A percentile compares a stretch with the other conserved stretches of the same genome.
Conservation (phyloP, 805 yeast species). For the Candida jianshihensis region DNA sequence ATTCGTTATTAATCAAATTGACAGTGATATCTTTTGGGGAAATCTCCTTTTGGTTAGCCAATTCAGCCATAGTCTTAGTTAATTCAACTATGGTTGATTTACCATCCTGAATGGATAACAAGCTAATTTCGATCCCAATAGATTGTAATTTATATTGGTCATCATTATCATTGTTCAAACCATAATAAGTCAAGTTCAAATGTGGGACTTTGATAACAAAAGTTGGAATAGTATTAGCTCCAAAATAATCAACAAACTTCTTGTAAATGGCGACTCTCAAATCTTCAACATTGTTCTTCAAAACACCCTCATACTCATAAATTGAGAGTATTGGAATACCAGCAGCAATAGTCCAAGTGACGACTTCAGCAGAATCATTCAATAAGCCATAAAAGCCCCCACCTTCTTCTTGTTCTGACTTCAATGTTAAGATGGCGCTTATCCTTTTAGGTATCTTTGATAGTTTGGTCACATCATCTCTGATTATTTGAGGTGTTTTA, state of each 20-base stretch:
- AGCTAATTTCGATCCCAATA: conserved; percentile 52
- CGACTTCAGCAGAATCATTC: conserved; percentile 67
- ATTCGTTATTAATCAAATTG: conserved; percentile 67
- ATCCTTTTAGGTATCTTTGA: conserved; percentile 72
- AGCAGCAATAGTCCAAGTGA: conserved; percentile 87
- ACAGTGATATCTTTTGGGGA: conserved; percentile 62
- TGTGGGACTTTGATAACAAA: conserved; percentile 65
- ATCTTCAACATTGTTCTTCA: conserved; percentile 48
- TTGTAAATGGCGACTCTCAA: conserved; percentile 49
- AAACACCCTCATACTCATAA: conserved; percentile 72
- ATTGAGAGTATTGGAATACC: conserved; percentile 68
- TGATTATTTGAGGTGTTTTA: conserved; percentile 76
- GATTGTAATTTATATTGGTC: conserved; percentile 26
- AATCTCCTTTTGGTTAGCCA: conserved; percentile 56
- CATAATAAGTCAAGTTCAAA: conserved; percentile 41
- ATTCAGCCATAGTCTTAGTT: conserved; percentile 77
- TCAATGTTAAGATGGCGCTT: conserved; percentile 68
- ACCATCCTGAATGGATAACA: conserved; percentile 77
- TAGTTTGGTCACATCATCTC: conserved; percentile 71
- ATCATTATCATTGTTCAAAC: conserved; percentile 28
- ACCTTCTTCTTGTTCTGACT: conserved; percentile 74
- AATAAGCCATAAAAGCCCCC: conserved; percentile 83
- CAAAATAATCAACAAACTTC: conserved; percentile 66
- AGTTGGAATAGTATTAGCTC: conserved; percentile 58
- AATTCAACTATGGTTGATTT: conserved; percentile 84